phyloP scores from a whole-genome alignment of 148 eudicot species.

The Heliosperma pusillum region DNA sequence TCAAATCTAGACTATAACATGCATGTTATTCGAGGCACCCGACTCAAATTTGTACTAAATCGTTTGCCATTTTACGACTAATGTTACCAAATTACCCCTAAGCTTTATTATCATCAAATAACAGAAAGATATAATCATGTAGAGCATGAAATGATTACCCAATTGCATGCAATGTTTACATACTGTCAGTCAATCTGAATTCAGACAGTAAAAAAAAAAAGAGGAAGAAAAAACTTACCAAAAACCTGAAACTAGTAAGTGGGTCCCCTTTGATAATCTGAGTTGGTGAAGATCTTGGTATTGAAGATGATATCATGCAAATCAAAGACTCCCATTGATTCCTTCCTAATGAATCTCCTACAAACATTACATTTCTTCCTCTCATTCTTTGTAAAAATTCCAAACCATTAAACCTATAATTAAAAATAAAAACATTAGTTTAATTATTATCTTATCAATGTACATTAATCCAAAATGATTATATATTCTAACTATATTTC shows the following conservation, averaged over 20 bases:
- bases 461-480: background rate
- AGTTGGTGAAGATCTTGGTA: constrained; percentile 45
- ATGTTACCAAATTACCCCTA: background rate
- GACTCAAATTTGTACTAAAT: background rate
- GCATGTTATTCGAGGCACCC: too few species aligned
- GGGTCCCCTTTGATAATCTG: constrained; percentile 52
- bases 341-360: constrained; percentile 83
- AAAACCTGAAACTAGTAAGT: constrained; percentile 53
- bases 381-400: constrained; percentile 59
- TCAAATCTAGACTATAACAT: too few species aligned
- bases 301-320: constrained; percentile 66
- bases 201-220: background rate
- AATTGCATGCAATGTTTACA: background rate
- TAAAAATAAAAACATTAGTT: background rate
- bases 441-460: too few species aligned
- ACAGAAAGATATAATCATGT: constrained; percentile 1
- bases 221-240: constrained; percentile 36
- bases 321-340: constrained; percentile 97
- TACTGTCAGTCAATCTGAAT: background rate
- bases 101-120: background rate
- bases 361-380: constrained; percentile 83
- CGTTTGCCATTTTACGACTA: background rate
- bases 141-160: background rate
- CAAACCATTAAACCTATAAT: constrained; percentile 57
- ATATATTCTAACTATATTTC: background rate